A percentile compares a stretch with the other conserved stretches of the same genome.
Evolutionary conservation across 1,139 yeast genomes (phyloP).

Genomic region (Candida sp.): DNA sequence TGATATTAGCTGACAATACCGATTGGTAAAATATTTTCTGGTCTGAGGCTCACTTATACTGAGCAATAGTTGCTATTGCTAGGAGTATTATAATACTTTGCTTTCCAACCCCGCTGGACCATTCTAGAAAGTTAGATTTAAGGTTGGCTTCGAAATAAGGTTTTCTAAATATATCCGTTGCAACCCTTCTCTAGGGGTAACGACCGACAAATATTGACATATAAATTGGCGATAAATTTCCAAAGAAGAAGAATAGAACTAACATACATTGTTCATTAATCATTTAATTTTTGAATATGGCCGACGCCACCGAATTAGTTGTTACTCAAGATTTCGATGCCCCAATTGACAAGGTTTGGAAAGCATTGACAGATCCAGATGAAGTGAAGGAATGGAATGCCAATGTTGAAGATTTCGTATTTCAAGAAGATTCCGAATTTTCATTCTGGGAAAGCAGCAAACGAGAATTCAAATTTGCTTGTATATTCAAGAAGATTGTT

Average conservation of each 20-base stretch:
- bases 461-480: not conserved
- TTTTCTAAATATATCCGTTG: not conserved
- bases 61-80: too few relatives aligned
- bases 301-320: not conserved
- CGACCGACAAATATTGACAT: too few relatives aligned
- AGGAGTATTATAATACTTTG: too few relatives aligned
- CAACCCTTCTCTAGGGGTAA: not conserved
- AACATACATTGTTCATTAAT: too few relatives aligned
- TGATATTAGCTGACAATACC: not conserved
- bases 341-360: constrained; percentile 1
- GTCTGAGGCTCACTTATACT: too few relatives aligned
- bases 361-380: not conserved
- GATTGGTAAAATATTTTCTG: not conserved
- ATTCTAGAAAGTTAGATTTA: not conserved
- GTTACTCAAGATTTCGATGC: not conserved
- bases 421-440: not conserved
- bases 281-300: too few relatives aligned
- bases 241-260: too few relatives aligned
- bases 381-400: not conserved
- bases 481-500: not conserved
- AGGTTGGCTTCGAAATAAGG: not conserved
- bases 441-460: not conserved
- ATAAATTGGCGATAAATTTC: too few relatives aligned
- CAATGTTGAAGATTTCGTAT: not conserved
- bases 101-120: not conserved